A percentile compares a stretch with the other conserved stretches of the same genome.
Conservation (phyloP, 768 basidiomycete genomes). For the Kwoniella europaea region DNA sequence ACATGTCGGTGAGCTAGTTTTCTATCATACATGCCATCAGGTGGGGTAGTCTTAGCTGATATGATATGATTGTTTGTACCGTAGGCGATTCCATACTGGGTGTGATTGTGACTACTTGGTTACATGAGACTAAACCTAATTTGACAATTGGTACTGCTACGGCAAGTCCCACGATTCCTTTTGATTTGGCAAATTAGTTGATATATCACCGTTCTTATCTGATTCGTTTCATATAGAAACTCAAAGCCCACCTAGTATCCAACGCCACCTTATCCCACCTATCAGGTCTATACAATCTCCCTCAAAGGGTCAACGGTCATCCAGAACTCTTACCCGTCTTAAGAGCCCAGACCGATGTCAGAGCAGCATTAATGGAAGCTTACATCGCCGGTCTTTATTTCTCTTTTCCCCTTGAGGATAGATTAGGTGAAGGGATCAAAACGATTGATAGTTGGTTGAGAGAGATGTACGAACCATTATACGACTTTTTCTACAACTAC, state of each 20-base stretch:
- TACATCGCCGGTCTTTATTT: constrained; percentile 54
- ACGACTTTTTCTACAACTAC: constrained; percentile 50
- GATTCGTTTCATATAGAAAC: constrained; percentile 43
- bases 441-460: constrained; percentile 49
- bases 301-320: constrained; percentile 41
- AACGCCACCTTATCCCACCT: constrained; percentile 53
- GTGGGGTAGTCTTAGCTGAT: neutral
- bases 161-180: constrained; percentile 20
- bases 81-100: constrained; percentile 46
- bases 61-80: neutral
- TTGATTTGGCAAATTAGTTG: neutral
- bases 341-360: constrained; percentile 42
- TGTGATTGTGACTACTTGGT: constrained; percentile 53
- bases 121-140: constrained; percentile 48
- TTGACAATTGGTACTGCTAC: constrained; percentile 51
- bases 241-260: constrained; percentile 53
- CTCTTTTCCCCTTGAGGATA: constrained; percentile 34
- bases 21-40: no score
- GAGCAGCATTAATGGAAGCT: constrained; percentile 53
- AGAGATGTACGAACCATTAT: constrained; percentile 53
- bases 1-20: constrained; percentile 39
- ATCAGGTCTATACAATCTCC: constrained; percentile 51
- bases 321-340: constrained; percentile 32
- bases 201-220: neutral
- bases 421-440: constrained; percentile 27